phyloP scores from a whole-genome alignment of 2,329 filamentous ascomycete genomes.

The Aspergillus melleus region DNA sequence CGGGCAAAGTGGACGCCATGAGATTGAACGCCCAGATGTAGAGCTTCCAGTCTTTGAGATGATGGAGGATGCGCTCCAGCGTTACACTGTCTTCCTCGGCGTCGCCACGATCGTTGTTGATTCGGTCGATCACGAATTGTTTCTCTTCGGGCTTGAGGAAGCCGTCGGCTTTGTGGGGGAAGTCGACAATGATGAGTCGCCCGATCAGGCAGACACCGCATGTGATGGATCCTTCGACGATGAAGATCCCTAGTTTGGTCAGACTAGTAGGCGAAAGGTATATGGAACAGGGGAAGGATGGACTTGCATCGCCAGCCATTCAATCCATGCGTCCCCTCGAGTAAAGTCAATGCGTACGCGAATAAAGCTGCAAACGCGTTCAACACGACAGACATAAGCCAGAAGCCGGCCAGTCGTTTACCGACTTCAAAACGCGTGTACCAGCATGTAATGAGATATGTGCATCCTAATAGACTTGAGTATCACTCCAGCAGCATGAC shows the following conservation, averaged over 20 bases:
- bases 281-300: no score
- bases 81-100: constrained; percentile 29
- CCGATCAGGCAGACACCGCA: constrained; percentile 29
- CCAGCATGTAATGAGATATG: constrained; percentile 38
- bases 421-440: constrained; percentile 39
- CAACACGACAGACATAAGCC: constrained; percentile 21
- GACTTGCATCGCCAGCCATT: constrained; percentile 29
- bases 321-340: constrained; percentile 28
- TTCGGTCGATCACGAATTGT: constrained; percentile 33
- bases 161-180: constrained; percentile 29
- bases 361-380: constrained; percentile 37
- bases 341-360: constrained; percentile 36
- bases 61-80: constrained; percentile 21
- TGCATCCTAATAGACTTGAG: constrained; percentile 24
- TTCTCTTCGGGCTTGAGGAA: constrained; percentile 27
- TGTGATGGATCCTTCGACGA: constrained; percentile 32
- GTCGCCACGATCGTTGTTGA: constrained; percentile 39
- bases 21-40: constrained; percentile 38
- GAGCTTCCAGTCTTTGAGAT: constrained; percentile 38
- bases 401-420: constrained; percentile 26
- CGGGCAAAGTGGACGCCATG: constrained; percentile 30
- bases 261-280: background rate
- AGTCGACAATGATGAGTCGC: constrained; percentile 44
- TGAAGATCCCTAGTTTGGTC: constrained; percentile 22
- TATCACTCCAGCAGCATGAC: no score